Percentiles rank a stretch among this genome's conserved stretches.
Evolutionary conservation across 2,329 filamentous ascomycete species (phyloP).

Genomic region (Blastomyces emzantsi): DNA sequence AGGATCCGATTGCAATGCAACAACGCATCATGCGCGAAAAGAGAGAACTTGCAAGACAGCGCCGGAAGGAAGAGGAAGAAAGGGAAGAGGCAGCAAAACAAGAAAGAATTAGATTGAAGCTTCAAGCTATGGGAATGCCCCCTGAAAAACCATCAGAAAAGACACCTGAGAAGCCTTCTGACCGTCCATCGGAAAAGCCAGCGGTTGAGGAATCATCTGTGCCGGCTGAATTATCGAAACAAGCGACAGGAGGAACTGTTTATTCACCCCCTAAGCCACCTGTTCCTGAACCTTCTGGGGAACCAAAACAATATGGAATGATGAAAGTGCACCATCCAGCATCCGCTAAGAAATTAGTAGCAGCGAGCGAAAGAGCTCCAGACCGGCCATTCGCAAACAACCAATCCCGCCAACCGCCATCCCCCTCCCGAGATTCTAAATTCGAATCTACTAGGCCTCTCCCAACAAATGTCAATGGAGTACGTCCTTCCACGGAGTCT

Average conservation of each 20-base stretch:
- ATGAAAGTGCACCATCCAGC: slow-evolving; percentile 54
- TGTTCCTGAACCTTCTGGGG: slow-evolving; percentile 48
- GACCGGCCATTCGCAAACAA: slow-evolving; percentile 25
- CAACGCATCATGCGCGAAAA: slow-evolving; percentile 54
- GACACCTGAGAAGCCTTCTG: slow-evolving; percentile 14
- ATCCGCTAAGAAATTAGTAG: slow-evolving; percentile 39
- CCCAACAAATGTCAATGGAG: slow-evolving; percentile 23
- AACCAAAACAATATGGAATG: slow-evolving; percentile 52
- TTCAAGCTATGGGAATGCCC: slow-evolving; percentile 45
- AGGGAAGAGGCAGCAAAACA: slow-evolving; percentile 49
- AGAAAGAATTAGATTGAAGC: slow-evolving; percentile 49
- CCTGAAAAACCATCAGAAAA: slow-evolving; percentile 26
- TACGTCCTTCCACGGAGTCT: slow-evolving; percentile 20
- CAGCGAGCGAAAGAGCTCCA: slow-evolving; percentile 27
- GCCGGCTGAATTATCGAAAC: slow-evolving; percentile 13
- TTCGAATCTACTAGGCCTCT: slow-evolving; percentile 19
- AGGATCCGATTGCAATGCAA: slow-evolving; percentile 44
- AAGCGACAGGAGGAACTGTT: slow-evolving; percentile 25
- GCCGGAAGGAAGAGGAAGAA: slow-evolving; percentile 46
- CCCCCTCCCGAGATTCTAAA: slow-evolving; percentile 26
- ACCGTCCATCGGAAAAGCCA: slow-evolving; percentile 5
- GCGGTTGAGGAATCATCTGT: slow-evolving; percentile 15
- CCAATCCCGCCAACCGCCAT: slow-evolving; percentile 25
- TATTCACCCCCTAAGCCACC: slow-evolving; percentile 51
- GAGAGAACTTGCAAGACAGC: slow-evolving; percentile 47